Percentiles rank a stretch among this genome's conserved stretches.
phyloP scores from a whole-genome alignment of 768 basidiomycete genomes.

The Hypsizygus marmoreus region DNA sequence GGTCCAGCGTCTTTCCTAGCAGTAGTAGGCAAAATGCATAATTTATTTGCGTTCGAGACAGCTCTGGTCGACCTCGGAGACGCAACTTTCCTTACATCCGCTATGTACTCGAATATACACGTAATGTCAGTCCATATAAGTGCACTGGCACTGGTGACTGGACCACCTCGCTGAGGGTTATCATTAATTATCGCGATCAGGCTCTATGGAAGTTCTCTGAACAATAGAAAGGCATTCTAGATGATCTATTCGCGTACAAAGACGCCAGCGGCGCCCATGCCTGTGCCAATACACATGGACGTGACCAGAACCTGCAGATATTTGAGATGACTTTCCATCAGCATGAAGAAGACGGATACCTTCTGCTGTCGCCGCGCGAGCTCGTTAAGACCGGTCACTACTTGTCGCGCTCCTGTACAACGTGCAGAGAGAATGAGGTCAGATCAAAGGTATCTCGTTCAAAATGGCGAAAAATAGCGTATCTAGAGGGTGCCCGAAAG shows the following conservation, averaged over 20 bases:
- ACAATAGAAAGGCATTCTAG: too few species aligned
- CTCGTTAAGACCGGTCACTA: slow-evolving; percentile 81
- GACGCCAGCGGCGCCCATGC: slow-evolving; percentile 88
- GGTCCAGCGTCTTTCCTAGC: too few species aligned
- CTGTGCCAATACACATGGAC: slow-evolving; percentile 86
- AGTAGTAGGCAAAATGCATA: too few species aligned
- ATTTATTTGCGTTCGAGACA: too few species aligned
- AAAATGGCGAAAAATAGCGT: slow-evolving; percentile 33
- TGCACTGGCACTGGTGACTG: background rate
- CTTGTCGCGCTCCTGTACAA: slow-evolving; percentile 82
- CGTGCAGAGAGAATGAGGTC: slow-evolving; percentile 40
- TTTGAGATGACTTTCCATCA: background rate
- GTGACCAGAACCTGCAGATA: slow-evolving; percentile 72
- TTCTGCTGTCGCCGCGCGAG: slow-evolving; percentile 69
- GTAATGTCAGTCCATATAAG: background rate
- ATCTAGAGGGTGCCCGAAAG: slow-evolving; percentile 84
- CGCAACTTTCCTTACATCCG: too few species aligned
- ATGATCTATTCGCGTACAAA: slow-evolving; percentile 59
- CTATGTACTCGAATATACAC: too few species aligned
- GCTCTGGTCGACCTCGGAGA: too few species aligned
- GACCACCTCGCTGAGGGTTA: background rate
- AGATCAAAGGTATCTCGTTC: slow-evolving; percentile 1
- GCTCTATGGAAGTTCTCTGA: too few species aligned
- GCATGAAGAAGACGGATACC: too few species aligned
- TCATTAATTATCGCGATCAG: too few species aligned